Conservation (phyloP, 345 rosid species). For the Populus alba region DNA sequence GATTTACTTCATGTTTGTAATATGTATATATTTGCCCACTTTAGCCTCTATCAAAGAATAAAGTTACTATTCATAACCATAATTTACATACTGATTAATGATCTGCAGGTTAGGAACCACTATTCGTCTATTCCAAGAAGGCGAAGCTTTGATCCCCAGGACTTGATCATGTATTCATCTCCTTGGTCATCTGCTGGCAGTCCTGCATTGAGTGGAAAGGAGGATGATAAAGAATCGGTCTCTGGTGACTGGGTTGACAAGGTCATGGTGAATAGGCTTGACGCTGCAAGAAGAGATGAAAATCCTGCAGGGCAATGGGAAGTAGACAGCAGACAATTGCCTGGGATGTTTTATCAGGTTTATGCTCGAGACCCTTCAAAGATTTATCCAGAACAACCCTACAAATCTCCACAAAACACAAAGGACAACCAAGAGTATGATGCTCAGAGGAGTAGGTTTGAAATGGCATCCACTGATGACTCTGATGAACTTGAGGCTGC, state of each 20-base stretch:
- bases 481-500: slow-evolving; percentile 31
- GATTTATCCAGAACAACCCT: slow-evolving; percentile 40
- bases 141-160: slow-evolving; percentile 30
- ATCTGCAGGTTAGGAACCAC: slow-evolving; percentile 14
- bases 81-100: background rate
- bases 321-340: slow-evolving; percentile 38
- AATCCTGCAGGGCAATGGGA: slow-evolving; percentile 27
- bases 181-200: slow-evolving; percentile 16
- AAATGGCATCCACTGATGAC: slow-evolving; percentile 25
- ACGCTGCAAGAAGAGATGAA: slow-evolving; percentile 11
- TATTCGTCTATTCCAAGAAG: slow-evolving; percentile 11
- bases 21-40: background rate
- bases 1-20: background rate
- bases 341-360: slow-evolving; percentile 28
- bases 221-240: slow-evolving; percentile 23
- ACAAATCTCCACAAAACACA: slow-evolving; percentile 26
- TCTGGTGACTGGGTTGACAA: slow-evolving; percentile 32
- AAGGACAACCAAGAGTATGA: slow-evolving; percentile 50
- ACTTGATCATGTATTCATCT: slow-evolving; percentile 16
- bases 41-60: background rate
- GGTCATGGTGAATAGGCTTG: slow-evolving; percentile 27
- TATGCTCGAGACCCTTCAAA: slow-evolving; percentile 31
- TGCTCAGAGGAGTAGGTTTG: slow-evolving; percentile 39
- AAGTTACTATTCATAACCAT: background rate
- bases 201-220: slow-evolving; percentile 22